These are phyloP conservation scores for Colletotrichum tropicale DNA, from an alignment of 2,329 filamentous ascomycete genomes.

Conservation along the genomic window DNA sequence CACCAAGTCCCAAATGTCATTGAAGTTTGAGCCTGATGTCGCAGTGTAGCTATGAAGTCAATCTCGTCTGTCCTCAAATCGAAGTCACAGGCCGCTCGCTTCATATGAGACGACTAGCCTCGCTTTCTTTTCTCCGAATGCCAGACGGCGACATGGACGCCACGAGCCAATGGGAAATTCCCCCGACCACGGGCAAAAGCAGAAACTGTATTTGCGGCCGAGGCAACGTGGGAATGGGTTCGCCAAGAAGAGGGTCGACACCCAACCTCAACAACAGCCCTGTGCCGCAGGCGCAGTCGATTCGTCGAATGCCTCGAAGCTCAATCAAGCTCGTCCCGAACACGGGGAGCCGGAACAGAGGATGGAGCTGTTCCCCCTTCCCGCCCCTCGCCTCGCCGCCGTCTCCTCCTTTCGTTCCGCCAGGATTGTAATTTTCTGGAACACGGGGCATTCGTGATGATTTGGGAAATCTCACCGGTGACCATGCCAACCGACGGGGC, in stretches of 20 bases:
- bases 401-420: not conserved
- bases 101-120: not conserved
- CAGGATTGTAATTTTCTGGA: not conserved
- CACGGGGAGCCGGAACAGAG: constrained; percentile 5
- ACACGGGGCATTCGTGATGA: not conserved
- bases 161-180: not conserved
- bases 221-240: not conserved
- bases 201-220: not conserved
- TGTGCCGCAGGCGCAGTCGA: not conserved
- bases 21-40: not conserved
- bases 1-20: not conserved
- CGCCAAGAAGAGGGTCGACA: not conserved
- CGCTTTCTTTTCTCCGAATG: not conserved
- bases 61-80: not conserved
- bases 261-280: not conserved
- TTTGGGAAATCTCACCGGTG: constrained; percentile 18
- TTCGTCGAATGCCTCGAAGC: not conserved
- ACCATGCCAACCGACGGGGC: constrained; percentile 14
- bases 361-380: not conserved
- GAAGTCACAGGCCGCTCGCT: not conserved
- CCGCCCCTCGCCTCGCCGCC: constrained; percentile 4
- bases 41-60: not conserved
- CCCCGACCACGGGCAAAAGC: not conserved
- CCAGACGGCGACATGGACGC: not conserved
- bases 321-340: constrained; percentile 3